Evolutionary conservation across 352 stramenopile genomes (phyloP).

Genomic region (Phytopythium boreale): DNA sequence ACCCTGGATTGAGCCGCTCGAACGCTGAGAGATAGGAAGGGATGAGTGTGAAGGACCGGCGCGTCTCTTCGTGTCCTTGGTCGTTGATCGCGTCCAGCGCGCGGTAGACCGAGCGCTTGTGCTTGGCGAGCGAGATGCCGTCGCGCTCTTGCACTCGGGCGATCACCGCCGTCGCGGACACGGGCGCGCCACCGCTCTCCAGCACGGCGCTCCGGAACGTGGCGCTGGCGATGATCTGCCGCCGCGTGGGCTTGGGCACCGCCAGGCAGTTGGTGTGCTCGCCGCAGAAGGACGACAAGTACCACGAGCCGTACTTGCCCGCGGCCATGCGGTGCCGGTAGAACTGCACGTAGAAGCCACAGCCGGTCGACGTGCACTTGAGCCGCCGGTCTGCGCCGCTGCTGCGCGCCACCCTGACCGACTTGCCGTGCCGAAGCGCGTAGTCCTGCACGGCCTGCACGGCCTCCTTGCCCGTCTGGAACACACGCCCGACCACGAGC

Average conservation of each 20-base stretch:
- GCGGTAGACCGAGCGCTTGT: conserved; percentile 26
- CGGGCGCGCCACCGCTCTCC: conserved; percentile 9
- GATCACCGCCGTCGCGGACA: conserved; percentile 17
- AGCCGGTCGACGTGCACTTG: conserved; percentile 17
- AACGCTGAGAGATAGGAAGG: background rate
- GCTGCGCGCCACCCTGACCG: conserved; percentile 19
- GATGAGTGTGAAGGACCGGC: background rate
- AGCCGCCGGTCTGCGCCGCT: conserved; percentile 25
- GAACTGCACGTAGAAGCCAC: conserved; percentile 30
- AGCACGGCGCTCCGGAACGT: conserved; percentile 17
- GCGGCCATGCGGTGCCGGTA: conserved; percentile 23
- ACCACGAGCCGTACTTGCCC: conserved; percentile 30
- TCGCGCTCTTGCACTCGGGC: conserved; percentile 16
- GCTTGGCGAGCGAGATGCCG: conserved; percentile 18
- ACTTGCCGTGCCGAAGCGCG: conserved; percentile 20
- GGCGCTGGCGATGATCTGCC: conserved; percentile 23
- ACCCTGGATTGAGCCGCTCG: background rate
- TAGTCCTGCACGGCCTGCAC: conserved; percentile 33
- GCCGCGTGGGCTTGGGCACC: conserved; percentile 12
- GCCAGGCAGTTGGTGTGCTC: conserved; percentile 20
- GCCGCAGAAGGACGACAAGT: conserved; percentile 23
- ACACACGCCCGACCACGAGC: conserved; percentile 19
- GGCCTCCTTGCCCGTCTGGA: conserved; percentile 17
- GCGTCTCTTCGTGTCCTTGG: background rate
- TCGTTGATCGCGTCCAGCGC: conserved; percentile 22